Conservation (phyloP, 768 basidiomycete genomes). For the Clavulina sp. region DNA sequence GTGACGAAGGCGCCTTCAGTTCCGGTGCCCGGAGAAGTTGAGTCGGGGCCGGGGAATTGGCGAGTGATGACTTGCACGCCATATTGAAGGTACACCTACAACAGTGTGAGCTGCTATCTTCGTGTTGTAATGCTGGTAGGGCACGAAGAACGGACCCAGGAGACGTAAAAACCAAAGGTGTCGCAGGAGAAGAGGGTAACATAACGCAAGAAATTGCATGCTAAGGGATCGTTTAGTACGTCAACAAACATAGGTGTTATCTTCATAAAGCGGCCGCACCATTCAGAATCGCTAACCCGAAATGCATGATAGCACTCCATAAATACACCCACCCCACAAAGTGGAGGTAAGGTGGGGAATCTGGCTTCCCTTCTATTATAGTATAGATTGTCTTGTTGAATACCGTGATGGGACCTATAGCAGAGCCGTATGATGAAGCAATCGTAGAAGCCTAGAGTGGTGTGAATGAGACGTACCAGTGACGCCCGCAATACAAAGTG, state of each 20-base stretch:
- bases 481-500: slow-evolving; percentile 80
- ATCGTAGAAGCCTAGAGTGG: not conserved
- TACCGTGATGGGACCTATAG: slow-evolving; percentile 82
- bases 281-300: slow-evolving; percentile 63
- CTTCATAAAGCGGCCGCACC: slow-evolving; percentile 26
- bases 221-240: slow-evolving; percentile 21
- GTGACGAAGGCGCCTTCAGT: slow-evolving; percentile 38
- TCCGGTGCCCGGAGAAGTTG: slow-evolving; percentile 16
- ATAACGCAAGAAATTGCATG: slow-evolving; percentile 70
- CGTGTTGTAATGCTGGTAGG: slow-evolving; percentile 8
- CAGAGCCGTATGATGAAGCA: too few relatives aligned
- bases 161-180: slow-evolving; percentile 85
- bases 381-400: slow-evolving; percentile 81
- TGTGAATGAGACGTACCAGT: too few relatives aligned
- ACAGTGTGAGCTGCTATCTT: not conserved
- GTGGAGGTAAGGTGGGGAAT: slow-evolving; percentile 60
- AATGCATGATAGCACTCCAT: slow-evolving; percentile 76
- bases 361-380: slow-evolving; percentile 38
- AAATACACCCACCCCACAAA: slow-evolving; percentile 89
- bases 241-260: slow-evolving; percentile 2
- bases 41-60: slow-evolving; percentile 31
- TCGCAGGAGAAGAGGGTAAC: slow-evolving; percentile 85
- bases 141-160: slow-evolving; percentile 31
- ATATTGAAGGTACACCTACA: slow-evolving; percentile 56
- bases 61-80: slow-evolving; percentile 70